Evolutionary conservation across 1,284 basidiomycete species (phyloP).

Genomic region (Leccinum subfulvum): DNA sequence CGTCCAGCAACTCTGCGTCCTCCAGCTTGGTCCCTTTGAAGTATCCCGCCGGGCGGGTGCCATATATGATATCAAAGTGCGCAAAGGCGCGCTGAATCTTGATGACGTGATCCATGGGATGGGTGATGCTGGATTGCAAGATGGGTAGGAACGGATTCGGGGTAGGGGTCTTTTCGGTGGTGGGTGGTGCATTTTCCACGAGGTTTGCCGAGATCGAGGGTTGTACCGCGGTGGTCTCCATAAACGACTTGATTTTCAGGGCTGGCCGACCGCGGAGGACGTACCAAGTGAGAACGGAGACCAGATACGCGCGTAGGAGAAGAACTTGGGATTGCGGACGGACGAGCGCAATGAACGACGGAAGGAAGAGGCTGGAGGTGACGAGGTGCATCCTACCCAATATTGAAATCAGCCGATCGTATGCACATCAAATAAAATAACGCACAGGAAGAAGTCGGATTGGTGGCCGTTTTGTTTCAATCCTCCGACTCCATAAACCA

Average conservation of each 20-base stretch:
- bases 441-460: constrained; percentile 52
- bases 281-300: constrained; percentile 40
- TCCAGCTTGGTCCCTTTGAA: constrained; percentile 40
- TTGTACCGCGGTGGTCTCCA: constrained; percentile 24
- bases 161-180: constrained; percentile 17
- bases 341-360: constrained; percentile 40
- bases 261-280: constrained; percentile 41
- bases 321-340: constrained; percentile 38
- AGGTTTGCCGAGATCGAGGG: constrained; percentile 6
- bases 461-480: constrained; percentile 38
- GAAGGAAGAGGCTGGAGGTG: constrained; percentile 52
- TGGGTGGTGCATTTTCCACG: background rate
- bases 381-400: constrained; percentile 50
- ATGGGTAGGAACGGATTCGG: constrained; percentile 35
- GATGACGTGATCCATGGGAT: constrained; percentile 32
- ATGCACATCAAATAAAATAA: background rate
- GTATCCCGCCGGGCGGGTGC: constrained; percentile 28
- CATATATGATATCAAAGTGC: constrained; percentile 34
- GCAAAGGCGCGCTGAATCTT: constrained; percentile 35
- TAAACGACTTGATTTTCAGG: constrained; percentile 43
- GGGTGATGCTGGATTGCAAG: constrained; percentile 33
- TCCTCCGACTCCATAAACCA: constrained; percentile 46
- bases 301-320: constrained; percentile 45
- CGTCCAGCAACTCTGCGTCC: constrained; percentile 33
- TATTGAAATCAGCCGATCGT: background rate